Evolutionary conservation across 768 basidiomycete species (phyloP).

Genomic region (Hydnomerulius pinastri): DNA sequence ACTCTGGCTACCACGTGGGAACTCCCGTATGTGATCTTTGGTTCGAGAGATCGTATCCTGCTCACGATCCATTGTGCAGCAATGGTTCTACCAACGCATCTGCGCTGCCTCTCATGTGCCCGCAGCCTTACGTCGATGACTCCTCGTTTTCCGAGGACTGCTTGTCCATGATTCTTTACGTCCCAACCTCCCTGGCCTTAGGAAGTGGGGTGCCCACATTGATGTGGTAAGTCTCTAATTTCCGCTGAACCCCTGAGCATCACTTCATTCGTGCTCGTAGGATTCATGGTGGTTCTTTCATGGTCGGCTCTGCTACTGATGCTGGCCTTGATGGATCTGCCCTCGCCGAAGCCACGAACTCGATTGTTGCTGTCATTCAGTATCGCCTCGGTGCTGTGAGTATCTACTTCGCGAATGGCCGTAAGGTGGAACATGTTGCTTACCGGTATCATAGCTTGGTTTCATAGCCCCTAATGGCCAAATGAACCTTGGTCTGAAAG

Average conservation of each 20-base stretch:
- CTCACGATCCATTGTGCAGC: constrained; percentile 31
- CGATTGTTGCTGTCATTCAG: constrained; percentile 81
- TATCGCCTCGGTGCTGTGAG: constrained; percentile 80
- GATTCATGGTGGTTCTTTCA: constrained; percentile 88
- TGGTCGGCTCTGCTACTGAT: constrained; percentile 66
- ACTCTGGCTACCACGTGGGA: constrained; percentile 55
- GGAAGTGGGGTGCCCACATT: constrained; percentile 48
- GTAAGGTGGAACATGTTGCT: constrained; percentile 2
- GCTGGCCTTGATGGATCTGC: constrained; percentile 78
- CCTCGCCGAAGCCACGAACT: constrained; percentile 67
- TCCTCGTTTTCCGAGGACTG: constrained; percentile 75
- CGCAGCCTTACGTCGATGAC: constrained; percentile 55
- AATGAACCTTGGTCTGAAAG: constrained; percentile 72
- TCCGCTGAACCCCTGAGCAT: not conserved
- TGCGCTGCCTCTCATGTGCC: constrained; percentile 68
- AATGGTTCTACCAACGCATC: constrained; percentile 52
- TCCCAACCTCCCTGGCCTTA: constrained; percentile 45
- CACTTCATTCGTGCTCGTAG: constrained; percentile 35
- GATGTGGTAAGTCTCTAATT: constrained; percentile 50
- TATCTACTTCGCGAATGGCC: constrained; percentile 8
- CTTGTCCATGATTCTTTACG: constrained; percentile 75
- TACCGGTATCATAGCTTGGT: constrained; percentile 54
- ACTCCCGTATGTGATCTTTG: constrained; percentile 53
- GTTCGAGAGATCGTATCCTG: not conserved
- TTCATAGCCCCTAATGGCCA: constrained; percentile 70